These are phyloP conservation scores for Funneliformis geosporum DNA, from an alignment of 192 early-diverging fungal genomes.

Conservation along the genomic window DNA sequence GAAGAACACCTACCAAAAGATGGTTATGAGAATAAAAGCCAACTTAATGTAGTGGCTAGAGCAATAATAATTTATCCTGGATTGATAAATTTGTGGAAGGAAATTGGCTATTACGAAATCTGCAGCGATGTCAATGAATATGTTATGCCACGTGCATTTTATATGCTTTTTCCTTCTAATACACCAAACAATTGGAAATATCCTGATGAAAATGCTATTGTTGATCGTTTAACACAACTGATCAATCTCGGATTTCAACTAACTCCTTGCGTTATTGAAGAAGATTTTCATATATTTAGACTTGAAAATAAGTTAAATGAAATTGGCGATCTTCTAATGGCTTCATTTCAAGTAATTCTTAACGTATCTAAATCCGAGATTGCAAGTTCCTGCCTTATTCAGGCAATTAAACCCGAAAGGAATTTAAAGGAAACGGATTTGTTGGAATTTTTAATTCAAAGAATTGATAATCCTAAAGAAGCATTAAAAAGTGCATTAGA, in stretches of 20 bases:
- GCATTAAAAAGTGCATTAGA: neutral
- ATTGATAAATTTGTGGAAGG: slow-evolving; percentile 3
- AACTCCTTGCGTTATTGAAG: slow-evolving; percentile 10
- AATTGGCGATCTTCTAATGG: slow-evolving; percentile 7
- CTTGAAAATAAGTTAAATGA: slow-evolving; percentile 14
- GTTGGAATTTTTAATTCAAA: neutral
- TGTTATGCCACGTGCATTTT: slow-evolving; percentile 10
- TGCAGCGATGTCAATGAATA: slow-evolving; percentile 24
- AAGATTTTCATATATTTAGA: slow-evolving; percentile 17
- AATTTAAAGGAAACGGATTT: neutral
- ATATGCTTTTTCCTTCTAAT: neutral
- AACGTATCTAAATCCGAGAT: neutral
- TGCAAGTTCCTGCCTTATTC: neutral
- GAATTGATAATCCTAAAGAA: neutral
- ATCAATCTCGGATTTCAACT: slow-evolving; percentile 16
- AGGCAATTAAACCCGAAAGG: neutral
- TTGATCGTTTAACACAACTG: neutral
- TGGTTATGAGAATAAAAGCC: slow-evolving; percentile 17
- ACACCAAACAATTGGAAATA: neutral
- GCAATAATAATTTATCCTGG: slow-evolving; percentile 22
- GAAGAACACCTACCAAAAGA: slow-evolving; percentile 17
- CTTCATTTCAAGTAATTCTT: slow-evolving; percentile 3
- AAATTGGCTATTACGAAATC: slow-evolving; percentile 1
- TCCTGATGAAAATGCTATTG: neutral
- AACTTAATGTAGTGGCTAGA: slow-evolving; percentile 8